These are phyloP conservation scores for Podaxis rugospora DNA, from an alignment of 768 basidiomycete species.

Conservation along the genomic window DNA sequence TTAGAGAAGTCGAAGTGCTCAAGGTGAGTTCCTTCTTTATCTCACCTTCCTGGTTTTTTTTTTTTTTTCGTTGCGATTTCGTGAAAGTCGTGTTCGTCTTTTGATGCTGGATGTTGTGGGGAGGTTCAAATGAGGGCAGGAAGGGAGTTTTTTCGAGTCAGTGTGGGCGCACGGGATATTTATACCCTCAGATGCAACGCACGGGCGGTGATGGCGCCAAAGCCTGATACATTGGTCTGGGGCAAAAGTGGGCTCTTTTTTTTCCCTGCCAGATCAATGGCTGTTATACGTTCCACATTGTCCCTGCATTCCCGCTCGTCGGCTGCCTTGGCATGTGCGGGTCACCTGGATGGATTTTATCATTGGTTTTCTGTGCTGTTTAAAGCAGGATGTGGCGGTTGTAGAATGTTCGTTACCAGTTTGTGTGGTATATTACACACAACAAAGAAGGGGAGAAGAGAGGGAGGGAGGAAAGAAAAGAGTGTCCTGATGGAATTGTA, in stretches of 20 bases:
- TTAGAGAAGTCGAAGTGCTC: conserved; percentile 82
- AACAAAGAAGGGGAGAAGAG: background rate
- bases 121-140: background rate
- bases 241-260: background rate
- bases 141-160: background rate
- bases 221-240: background rate
- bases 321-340: background rate
- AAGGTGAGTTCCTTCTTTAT: conserved; percentile 43
- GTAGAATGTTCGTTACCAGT: too few species aligned
- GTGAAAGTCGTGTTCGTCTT: background rate
- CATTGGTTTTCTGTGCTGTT: background rate
- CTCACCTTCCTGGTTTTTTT: background rate
- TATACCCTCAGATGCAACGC: background rate
- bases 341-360: background rate
- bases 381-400: too few species aligned
- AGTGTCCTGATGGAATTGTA: background rate
- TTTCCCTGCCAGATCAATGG: background rate
- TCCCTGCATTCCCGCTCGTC: background rate
- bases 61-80: background rate
- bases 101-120: background rate
- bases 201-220: background rate
- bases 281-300: background rate
- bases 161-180: background rate
- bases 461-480: background rate
- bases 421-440: too few species aligned